Conservation (phyloP, 805 yeast species). For the Candida alai region DNA sequence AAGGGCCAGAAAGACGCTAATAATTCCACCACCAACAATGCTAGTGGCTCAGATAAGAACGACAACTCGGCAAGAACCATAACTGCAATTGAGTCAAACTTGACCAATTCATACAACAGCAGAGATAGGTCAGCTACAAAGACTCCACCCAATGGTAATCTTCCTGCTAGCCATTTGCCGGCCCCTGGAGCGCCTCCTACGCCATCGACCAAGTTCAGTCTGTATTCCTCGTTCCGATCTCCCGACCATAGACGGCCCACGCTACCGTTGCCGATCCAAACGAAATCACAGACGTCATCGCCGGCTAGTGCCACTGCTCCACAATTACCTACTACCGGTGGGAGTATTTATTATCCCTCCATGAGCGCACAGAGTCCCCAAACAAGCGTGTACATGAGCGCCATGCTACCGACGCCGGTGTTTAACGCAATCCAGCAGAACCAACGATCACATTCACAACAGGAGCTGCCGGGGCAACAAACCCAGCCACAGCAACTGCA, state of each 20-base stretch:
- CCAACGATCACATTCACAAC: too few species aligned
- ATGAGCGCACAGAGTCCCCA: slow-evolving; percentile 5
- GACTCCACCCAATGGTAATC: slow-evolving; percentile 1
- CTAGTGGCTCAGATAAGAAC: slow-evolving; percentile 9
- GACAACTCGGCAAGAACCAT: slow-evolving; percentile 42
- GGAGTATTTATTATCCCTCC: slow-evolving; percentile 14
- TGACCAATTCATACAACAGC: background rate
- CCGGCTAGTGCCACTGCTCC: slow-evolving; percentile 40
- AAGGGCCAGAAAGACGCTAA: slow-evolving; percentile 13
- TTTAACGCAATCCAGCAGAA: slow-evolving; percentile 27
- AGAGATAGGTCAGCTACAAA: background rate
- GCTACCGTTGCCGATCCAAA: slow-evolving; percentile 28
- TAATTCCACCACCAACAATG: slow-evolving; percentile 1
- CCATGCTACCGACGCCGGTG: slow-evolving; percentile 29
- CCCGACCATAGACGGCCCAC: slow-evolving; percentile 30
- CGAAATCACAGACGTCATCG: slow-evolving; percentile 38
- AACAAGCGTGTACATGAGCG: slow-evolving; percentile 4
- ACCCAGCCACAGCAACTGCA: slow-evolving; percentile 17
- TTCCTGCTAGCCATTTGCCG: slow-evolving; percentile 5
- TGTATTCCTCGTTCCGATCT: slow-evolving; percentile 23
- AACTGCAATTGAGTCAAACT: slow-evolving; percentile 36
- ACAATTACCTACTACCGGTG: slow-evolving; percentile 21
- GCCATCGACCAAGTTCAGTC: slow-evolving; percentile 10
- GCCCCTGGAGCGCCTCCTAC: slow-evolving; percentile 7
- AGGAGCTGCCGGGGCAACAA: too few species aligned